Conservation (phyloP, 2,329 filamentous ascomycete species). For the Microascus cirrosus region DNA sequence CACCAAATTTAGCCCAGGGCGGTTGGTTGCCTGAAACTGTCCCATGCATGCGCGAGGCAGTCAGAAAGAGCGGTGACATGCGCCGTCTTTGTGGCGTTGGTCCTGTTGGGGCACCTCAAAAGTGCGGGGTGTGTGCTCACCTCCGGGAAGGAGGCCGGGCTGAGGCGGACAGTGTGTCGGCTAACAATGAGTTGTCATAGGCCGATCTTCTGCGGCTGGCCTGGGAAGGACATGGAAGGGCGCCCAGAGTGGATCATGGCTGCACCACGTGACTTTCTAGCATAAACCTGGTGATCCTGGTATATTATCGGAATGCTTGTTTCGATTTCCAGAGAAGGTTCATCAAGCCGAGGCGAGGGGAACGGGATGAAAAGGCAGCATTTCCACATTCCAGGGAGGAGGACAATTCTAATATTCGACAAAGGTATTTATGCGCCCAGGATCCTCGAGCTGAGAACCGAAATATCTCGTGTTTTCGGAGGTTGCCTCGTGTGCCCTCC, state of each 20-base stretch:
- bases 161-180: neutral
- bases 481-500: too few relatives aligned
- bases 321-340: neutral
- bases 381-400: too few relatives aligned
- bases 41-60: neutral
- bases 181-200: neutral
- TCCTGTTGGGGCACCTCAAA: neutral
- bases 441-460: too few relatives aligned
- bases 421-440: too few relatives aligned
- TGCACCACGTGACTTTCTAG: neutral
- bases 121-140: neutral
- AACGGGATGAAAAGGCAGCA: too few relatives aligned
- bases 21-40: neutral
- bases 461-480: too few relatives aligned
- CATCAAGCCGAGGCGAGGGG: too few relatives aligned
- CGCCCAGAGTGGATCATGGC: neutral
- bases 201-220: neutral
- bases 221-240: neutral
- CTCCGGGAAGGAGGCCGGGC: neutral
- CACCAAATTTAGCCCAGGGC: neutral
- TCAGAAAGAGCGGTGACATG: neutral
- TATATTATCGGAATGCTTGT: neutral
- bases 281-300: neutral
- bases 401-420: too few relatives aligned
- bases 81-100: neutral